These are phyloP conservation scores for Mortierella sp. DNA, from an alignment of 371 early-diverging fungal species.

Conservation along the genomic window DNA sequence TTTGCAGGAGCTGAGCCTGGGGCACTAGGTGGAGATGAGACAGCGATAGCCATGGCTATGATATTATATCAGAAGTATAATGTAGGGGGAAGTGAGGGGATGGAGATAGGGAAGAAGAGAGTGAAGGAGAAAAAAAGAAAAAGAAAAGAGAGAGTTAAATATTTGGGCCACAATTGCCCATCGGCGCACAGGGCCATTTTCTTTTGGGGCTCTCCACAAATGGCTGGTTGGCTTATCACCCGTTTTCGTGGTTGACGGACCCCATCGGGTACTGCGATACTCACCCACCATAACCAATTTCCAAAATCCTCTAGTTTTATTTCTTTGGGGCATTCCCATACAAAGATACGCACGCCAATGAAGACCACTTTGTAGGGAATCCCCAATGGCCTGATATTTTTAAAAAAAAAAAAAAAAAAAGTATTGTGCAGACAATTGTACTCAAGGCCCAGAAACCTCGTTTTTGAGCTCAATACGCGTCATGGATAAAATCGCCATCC, in stretches of 20 bases:
- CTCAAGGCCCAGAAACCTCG: too few relatives aligned
- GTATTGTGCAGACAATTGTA: too few relatives aligned
- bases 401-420: too few relatives aligned
- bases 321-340: constrained; percentile 16
- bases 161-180: background rate
- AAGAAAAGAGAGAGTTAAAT: background rate
- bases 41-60: constrained; percentile 32
- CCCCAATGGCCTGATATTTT: too few relatives aligned
- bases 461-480: too few relatives aligned
- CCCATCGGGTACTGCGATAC: background rate
- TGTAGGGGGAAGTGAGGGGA: background rate
- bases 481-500: too few relatives aligned
- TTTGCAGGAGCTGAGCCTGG: constrained; percentile 26
- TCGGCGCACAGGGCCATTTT: background rate
- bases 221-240: background rate
- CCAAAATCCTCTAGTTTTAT: background rate
- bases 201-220: constrained; percentile 8
- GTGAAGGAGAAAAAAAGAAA: background rate
- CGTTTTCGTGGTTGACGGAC: constrained; percentile 4
- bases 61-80: background rate
- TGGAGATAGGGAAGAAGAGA: constrained; percentile 7
- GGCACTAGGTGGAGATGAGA: constrained; percentile 17
- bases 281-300: background rate
- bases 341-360: background rate
- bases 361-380: too few relatives aligned